phyloP scores from a whole-genome alignment of 2,329 filamentous ascomycete genomes.

The Pestalotiopsis sp. region DNA sequence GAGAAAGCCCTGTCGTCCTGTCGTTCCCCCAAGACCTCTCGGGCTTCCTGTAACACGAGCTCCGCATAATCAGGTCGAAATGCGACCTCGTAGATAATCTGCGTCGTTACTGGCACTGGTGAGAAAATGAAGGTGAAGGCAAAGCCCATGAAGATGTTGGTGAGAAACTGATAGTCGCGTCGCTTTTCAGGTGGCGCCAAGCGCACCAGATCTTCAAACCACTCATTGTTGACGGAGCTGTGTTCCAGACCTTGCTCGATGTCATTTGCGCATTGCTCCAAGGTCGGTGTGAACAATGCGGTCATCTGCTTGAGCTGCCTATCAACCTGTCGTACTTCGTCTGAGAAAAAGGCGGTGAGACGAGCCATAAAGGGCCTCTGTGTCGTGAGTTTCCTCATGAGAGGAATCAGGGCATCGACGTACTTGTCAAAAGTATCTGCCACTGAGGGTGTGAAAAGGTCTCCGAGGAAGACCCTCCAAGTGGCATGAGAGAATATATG shows the following conservation, averaged over 20 bases:
- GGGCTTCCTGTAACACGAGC: not conserved
- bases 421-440: not conserved
- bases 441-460: not conserved
- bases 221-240: not conserved
- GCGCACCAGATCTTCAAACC: not conserved
- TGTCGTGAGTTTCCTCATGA: not conserved
- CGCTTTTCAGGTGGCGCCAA: not conserved
- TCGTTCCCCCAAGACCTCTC: not conserved
- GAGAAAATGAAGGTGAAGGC: conserved; percentile 1
- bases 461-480: not conserved
- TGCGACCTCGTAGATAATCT: not conserved
- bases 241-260: not conserved
- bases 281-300: not conserved
- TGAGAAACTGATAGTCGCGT: not conserved
- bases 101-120: not conserved
- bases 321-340: not conserved
- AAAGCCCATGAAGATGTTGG: conserved; percentile 3
- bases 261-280: not conserved
- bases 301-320: not conserved
- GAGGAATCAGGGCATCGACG: not conserved
- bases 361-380: not conserved
- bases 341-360: not conserved
- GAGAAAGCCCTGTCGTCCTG: not conserved
- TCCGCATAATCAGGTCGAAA: not conserved
- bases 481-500: not conserved